Evolutionary conservation across 768 basidiomycete genomes (phyloP).

Genomic region (Boletus bicolor): DNA sequence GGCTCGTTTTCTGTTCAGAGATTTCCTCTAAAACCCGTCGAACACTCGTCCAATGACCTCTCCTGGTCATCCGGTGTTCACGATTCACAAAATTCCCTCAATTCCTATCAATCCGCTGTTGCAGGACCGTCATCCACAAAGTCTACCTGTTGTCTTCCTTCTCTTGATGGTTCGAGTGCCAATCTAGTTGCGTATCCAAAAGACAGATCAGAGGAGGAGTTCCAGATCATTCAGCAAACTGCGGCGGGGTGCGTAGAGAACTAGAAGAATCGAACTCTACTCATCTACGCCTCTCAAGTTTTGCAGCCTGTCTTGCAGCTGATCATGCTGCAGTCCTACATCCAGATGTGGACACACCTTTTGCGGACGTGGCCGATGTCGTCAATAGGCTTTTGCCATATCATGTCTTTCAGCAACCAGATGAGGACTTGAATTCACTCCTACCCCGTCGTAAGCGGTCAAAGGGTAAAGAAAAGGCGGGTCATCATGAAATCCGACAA

Average conservation of each 20-base stretch:
- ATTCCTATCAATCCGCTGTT: conserved; percentile 5
- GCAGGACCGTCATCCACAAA: conserved; percentile 30
- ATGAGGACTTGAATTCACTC: conserved; percentile 52
- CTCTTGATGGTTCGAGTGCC: conserved; percentile 27
- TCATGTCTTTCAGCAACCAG: conserved; percentile 75
- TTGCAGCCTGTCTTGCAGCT: conserved; percentile 51
- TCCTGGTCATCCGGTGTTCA: conserved; percentile 3
- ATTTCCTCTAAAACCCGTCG: conserved; percentile 21
- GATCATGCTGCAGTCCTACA: conserved; percentile 62
- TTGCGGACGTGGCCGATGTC: conserved; percentile 57
- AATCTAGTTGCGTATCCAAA: conserved; percentile 25
- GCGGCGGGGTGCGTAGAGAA: conserved; percentile 46
- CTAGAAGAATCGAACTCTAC: not conserved
- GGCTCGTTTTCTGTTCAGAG: conserved; percentile 29
- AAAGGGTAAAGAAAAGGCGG: conserved; percentile 67
- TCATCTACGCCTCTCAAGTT: conserved; percentile 37
- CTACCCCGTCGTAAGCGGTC: conserved; percentile 12
- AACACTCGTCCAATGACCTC: conserved; percentile 1
- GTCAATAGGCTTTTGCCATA: conserved; percentile 75
- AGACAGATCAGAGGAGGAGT: conserved; percentile 50
- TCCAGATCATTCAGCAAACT: conserved; percentile 43
- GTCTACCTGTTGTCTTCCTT: not conserved
- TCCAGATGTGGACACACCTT: conserved; percentile 71
- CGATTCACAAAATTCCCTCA: conserved; percentile 2
- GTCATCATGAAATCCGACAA: conserved; percentile 39